A percentile compares a stretch with the other conserved stretches of the same genome.
phyloP scores from a whole-genome alignment of 345 rosid species.

The Mallotus nudiflorus region DNA sequence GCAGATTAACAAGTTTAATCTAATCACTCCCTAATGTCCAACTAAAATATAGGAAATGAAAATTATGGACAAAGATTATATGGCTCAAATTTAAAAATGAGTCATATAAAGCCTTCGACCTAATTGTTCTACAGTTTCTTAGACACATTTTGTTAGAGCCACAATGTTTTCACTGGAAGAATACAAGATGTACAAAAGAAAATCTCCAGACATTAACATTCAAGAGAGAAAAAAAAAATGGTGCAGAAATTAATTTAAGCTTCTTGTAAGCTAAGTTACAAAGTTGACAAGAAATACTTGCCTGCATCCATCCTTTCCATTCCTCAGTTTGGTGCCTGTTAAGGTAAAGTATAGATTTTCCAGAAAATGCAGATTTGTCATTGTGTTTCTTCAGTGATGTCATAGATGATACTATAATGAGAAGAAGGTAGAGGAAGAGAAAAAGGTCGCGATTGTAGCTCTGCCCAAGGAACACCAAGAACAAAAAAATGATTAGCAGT shows the following conservation, averaged over 20 bases:
- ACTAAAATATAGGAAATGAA: background rate
- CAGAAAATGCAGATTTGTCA: conserved; percentile 76
- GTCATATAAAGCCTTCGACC: background rate
- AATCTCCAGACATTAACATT: background rate
- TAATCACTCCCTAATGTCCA: conserved; percentile 8
- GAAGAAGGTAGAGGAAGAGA: conserved; percentile 79
- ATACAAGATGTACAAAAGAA: background rate
- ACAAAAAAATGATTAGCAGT: conserved; percentile 11
- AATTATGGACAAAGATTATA: background rate
- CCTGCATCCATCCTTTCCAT: conserved; percentile 99
- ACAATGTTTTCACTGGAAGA: background rate
- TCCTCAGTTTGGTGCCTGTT: conserved; percentile 96
- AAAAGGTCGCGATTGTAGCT: conserved; percentile 92
- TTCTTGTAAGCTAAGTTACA: background rate
- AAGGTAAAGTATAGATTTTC: conserved; percentile 80
- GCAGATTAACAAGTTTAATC: conserved; percentile 4
- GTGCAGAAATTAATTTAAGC: background rate
- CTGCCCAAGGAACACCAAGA: conserved; percentile 50
- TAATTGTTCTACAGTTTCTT: background rate
- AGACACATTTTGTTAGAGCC: conserved; percentile 2
- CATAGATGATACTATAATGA: conserved; percentile 83
- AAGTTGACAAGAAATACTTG: conserved; percentile 39
- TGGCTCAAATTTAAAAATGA: background rate
- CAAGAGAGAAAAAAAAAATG: background rate
- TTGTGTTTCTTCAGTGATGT: conserved; percentile 81